A percentile compares a stretch with the other conserved stretches of the same genome.
phyloP scores from a whole-genome alignment of 768 basidiomycete species.

The Suillus subluteus region DNA sequence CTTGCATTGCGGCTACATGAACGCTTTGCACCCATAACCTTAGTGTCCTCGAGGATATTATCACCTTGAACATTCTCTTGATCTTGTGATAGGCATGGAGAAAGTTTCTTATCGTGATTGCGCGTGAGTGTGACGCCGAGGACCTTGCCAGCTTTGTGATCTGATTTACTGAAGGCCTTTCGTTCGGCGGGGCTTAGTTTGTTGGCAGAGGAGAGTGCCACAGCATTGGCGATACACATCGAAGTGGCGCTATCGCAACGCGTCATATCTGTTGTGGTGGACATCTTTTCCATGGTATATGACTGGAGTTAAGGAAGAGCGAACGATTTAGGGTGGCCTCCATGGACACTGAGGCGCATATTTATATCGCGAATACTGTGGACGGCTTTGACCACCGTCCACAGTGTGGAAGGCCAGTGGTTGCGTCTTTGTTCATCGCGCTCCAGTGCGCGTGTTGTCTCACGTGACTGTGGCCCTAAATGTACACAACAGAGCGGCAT shows the following conservation, averaged over 20 bases:
- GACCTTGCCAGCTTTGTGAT: conserved; percentile 18
- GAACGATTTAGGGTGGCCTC: neutral
- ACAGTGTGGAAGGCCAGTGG: neutral
- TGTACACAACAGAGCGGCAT: too few relatives aligned
- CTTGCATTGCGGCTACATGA: conserved; percentile 12
- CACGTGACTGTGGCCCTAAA: too few relatives aligned
- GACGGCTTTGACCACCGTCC: neutral
- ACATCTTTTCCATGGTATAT: neutral
- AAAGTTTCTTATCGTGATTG: neutral
- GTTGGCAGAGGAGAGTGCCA: conserved; percentile 12
- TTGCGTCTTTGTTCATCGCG: neutral
- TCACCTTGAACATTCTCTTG: neutral
- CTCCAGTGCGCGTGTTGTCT: too few relatives aligned
- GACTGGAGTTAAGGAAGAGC: neutral
- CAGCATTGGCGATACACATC: conserved; percentile 3
- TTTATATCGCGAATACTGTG: neutral
- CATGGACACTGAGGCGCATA: neutral
- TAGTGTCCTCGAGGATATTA: conserved; percentile 4
- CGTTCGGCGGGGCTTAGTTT: conserved; percentile 14
- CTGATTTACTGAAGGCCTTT: conserved; percentile 15
- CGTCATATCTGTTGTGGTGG: neutral
- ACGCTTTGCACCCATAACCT: conserved; percentile 14
- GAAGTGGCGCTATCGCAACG: neutral
- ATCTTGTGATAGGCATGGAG: neutral
- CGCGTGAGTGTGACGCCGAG: conserved; percentile 23